Evolutionary conservation across 2,329 filamentous ascomycete species (phyloP), one percentile per base, ranked within the genome.

Genomic region (Paecilomyces formosus): DNA sequence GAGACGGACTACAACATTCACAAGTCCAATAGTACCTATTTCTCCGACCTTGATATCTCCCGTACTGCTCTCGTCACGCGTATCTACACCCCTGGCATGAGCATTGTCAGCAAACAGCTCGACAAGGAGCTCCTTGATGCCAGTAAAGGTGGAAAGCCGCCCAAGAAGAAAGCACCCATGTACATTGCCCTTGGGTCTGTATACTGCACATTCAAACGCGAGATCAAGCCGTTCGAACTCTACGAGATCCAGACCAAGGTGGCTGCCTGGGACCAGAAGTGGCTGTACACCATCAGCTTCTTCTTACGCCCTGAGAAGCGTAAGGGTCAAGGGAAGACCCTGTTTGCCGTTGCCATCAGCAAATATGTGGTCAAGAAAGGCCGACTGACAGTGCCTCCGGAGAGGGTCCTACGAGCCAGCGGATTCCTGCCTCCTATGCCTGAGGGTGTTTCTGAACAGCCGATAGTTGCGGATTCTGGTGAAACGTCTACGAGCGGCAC

Each of bases 1-100:
- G 91, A 96, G 75, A 90, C 87, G 67, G 92, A 96, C 76, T 91
- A 92, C 78, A 93, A 94, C 76, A 70, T 91, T 51, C 89, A 93
- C 81, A 92, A 92, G 72, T 87, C 86, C 61, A 90, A 92, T 77
- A 85, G 84, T 65, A 96, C 92, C 30, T 96, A 95, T 78, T 96
- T 96, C 71, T 80, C 86, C 64, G 91, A 96, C 74, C 85, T 95
- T 64, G 92, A 96, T 74, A 83, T 93, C 60, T 85, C 88, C 45
- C 88, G 94, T 58, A 89, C 89, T 0, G 89, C 95, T 63, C 84
- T 94, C 8, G 85, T 95, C 56, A 88, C 86, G 54, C 84, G 86
- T 63, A 76, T 92, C 2, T 78, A 88, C 56, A 82, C 81, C 21
- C 80, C 82, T 0, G 85, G 85, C 1, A 77, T 87, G 57, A 73